Conservation (phyloP, 345 rosid species). For the Hirschfeldia incana region DNA sequence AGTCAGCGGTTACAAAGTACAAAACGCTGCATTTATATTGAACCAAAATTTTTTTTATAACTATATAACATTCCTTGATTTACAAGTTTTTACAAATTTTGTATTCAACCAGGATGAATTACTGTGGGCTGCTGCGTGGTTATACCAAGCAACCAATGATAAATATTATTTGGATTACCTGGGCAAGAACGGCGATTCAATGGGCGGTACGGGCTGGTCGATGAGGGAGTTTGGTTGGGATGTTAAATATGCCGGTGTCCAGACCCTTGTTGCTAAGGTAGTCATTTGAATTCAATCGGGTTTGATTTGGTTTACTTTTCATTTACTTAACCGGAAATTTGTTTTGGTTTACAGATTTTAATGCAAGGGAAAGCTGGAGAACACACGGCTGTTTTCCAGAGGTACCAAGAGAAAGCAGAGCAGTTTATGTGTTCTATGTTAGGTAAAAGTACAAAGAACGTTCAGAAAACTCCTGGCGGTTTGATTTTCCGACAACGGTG, state of each 20-base stretch:
- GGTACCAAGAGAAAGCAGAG: conserved; percentile 81
- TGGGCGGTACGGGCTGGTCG: conserved; percentile 91
- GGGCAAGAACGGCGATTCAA: conserved; percentile 68
- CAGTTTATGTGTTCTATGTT: conserved; percentile 80
- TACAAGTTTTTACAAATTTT: neutral
- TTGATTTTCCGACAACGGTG: conserved; percentile 85
- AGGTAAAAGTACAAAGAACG: conserved; percentile 62
- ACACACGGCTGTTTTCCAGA: conserved; percentile 60
- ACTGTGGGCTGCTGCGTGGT: conserved; percentile 92
- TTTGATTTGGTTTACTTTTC: neutral
- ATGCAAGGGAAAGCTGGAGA: conserved; percentile 79
- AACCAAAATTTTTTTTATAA: neutral
- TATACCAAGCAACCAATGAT: conserved; percentile 75
- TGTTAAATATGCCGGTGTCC: conserved; percentile 87
- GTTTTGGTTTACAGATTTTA: conserved; percentile 50
- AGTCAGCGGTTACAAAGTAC: conserved; percentile 86
- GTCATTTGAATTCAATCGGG: neutral
- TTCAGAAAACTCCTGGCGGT: conserved; percentile 83
- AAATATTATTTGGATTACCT: conserved; percentile 75
- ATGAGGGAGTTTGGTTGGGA: conserved; percentile 94
- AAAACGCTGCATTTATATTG: conserved; percentile 9
- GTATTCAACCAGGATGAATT: conserved; percentile 65
- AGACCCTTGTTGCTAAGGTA: conserved; percentile 91
- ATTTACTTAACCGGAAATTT: conserved; percentile 11
- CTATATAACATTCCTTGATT: neutral